These are phyloP conservation scores for Corchorus olitorius DNA, from an alignment of 345 rosid genomes.

Conservation along the genomic window DNA sequence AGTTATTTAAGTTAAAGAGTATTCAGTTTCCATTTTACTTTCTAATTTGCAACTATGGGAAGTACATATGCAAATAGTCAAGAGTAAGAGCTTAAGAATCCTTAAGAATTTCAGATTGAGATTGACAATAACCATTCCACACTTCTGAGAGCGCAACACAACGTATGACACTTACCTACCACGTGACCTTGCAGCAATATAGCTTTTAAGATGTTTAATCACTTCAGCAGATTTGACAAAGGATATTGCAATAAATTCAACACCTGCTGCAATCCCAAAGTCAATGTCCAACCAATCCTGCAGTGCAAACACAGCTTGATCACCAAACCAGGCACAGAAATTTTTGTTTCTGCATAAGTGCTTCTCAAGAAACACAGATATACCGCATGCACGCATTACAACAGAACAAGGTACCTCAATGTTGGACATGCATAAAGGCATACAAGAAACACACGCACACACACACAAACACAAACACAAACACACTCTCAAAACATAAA, in stretches of 20 bases:
- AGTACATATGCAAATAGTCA: background rate
- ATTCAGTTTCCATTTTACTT: background rate
- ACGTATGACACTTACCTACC: conserved; percentile 51
- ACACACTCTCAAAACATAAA: background rate
- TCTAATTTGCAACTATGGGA: conserved; percentile 8
- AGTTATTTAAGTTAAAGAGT: background rate
- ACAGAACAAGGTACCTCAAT: conserved; percentile 3
- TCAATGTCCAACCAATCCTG: conserved; percentile 99
- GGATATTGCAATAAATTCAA: conserved; percentile 96
- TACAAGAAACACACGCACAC: background rate
- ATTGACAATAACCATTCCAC: background rate
- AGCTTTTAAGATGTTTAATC: conserved; percentile 90
- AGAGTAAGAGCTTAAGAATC: conserved; percentile 1
- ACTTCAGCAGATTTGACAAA: conserved; percentile 99
- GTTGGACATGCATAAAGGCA: background rate
- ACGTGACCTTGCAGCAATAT: conserved; percentile 86
- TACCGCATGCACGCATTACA: conserved; percentile 4
- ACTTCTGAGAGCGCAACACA: conserved; percentile 7
- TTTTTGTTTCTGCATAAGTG: background rate
- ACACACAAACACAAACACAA: background rate
- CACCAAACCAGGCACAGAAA: conserved; percentile 10
- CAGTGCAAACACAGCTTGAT: conserved; percentile 17
- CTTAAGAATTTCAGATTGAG: background rate
- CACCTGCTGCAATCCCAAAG: conserved; percentile 96
- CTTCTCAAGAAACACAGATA: background rate